These are phyloP conservation scores for Solanum virginianum DNA, from an alignment of 257 asterid genomes.

Conservation along the genomic window DNA sequence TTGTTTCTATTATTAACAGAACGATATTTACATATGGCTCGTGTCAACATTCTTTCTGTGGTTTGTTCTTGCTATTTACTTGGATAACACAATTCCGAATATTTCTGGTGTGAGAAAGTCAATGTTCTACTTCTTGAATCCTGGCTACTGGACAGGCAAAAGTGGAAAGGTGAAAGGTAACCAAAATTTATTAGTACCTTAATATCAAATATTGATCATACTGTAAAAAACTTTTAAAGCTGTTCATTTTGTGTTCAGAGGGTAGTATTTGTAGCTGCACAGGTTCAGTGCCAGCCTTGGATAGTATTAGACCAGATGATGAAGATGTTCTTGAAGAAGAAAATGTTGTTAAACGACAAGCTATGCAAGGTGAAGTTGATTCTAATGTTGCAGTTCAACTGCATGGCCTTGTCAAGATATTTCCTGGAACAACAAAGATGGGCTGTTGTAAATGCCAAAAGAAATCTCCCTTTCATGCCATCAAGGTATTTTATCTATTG, in stretches of 20 bases:
- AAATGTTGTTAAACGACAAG: constrained; percentile 61
- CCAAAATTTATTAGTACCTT: neutral
- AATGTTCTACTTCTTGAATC: constrained; percentile 53
- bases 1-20: constrained; percentile 33
- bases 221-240: neutral
- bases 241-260: constrained; percentile 32
- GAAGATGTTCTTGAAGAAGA: constrained; percentile 91
- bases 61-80: constrained; percentile 77
- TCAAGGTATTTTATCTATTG: constrained; percentile 34
- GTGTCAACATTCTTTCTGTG: constrained; percentile 50
- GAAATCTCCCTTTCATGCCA: constrained; percentile 83
- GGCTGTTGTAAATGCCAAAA: constrained; percentile 67
- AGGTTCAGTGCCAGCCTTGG: constrained; percentile 37
- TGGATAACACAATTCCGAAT: constrained; percentile 75
- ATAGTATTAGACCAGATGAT: constrained; percentile 58
- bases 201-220: neutral
- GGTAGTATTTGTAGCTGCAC: constrained; percentile 73
- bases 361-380: constrained; percentile 39
- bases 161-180: constrained; percentile 78
- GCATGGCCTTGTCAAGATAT: constrained; percentile 67
- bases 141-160: constrained; percentile 92
- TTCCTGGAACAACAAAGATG: constrained; percentile 51
- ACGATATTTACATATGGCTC: constrained; percentile 66
- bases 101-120: constrained; percentile 86
- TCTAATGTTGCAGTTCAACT: constrained; percentile 64